Conservation (phyloP, 805 yeast genomes). For the Pichia scutulata region DNA sequence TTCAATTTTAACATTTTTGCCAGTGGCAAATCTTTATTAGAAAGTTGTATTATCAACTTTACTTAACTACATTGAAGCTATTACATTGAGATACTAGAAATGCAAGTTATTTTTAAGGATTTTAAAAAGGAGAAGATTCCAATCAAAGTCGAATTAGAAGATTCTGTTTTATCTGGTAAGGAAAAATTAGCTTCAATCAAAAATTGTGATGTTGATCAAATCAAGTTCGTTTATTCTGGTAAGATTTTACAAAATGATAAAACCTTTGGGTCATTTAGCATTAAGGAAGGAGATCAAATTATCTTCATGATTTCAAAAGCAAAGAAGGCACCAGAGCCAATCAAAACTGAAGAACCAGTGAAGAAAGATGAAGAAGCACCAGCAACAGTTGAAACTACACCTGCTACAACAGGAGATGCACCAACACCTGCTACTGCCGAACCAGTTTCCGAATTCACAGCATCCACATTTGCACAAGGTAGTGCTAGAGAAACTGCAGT, state of each 20-base stretch:
- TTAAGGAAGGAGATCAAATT: constrained; percentile 81
- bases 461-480: constrained; percentile 69
- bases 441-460: constrained; percentile 24
- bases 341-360: constrained; percentile 12
- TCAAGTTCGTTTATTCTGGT: constrained; percentile 86
- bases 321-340: constrained; percentile 28
- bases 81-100: constrained; percentile 19
- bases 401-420: constrained; percentile 3
- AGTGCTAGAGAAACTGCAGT: constrained; percentile 71
- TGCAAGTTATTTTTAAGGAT: constrained; percentile 83
- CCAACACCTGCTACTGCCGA: constrained; percentile 7
- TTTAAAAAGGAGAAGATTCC: constrained; percentile 86
- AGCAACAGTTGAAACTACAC: constrained; percentile 17
- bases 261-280: constrained; percentile 59
- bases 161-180: constrained; percentile 64
- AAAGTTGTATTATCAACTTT: not conserved
- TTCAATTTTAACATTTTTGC: not conserved
- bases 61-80: not conserved
- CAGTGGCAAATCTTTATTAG: not conserved
- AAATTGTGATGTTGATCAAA: constrained; percentile 60
- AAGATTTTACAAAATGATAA: constrained; percentile 83
- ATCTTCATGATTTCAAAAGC: constrained; percentile 82
- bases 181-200: constrained; percentile 62
- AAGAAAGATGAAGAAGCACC: constrained; percentile 12
- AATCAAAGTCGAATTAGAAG: constrained; percentile 63